These are phyloP conservation scores for Trichoderma breve DNA, from an alignment of 2,329 filamentous ascomycete genomes.

Conservation along the genomic window DNA sequence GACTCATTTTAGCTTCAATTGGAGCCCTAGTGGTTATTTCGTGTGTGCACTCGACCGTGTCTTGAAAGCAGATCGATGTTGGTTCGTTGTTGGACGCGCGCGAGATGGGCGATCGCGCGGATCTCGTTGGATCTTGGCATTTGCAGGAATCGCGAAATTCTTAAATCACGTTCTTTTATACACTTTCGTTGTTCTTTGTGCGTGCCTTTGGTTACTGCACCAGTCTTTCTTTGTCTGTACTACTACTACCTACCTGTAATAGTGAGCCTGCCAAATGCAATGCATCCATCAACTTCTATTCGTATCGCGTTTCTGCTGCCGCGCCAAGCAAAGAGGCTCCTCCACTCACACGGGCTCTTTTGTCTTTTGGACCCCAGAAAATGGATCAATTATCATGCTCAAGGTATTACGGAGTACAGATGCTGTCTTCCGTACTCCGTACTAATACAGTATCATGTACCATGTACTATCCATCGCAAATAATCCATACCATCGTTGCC, in stretches of 20 bases:
- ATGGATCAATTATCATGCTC: neutral
- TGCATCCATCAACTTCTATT: neutral
- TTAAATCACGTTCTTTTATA: neutral
- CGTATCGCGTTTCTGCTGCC: neutral
- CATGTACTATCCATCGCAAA: neutral
- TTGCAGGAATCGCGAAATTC: neutral
- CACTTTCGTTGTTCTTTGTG: neutral
- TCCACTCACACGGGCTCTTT: neutral
- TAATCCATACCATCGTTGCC: neutral
- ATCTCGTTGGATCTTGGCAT: slow-evolving; percentile 5
- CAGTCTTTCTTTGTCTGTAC: neutral
- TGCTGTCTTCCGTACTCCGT: neutral
- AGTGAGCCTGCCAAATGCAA: no score
- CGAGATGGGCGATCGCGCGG: neutral
- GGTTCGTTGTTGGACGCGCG: slow-evolving; percentile 3
- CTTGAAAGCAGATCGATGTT: neutral
- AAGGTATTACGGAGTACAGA: neutral
- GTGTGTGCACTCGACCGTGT: neutral
- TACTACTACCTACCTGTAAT: no score
- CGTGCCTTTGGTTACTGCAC: neutral
- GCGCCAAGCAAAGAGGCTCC: slow-evolving; percentile 8
- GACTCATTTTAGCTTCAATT: neutral
- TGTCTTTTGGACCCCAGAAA: neutral
- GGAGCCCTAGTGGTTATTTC: neutral
- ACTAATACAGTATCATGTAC: neutral